A percentile compares a stretch with the other conserved stretches of the same genome.
These are phyloP conservation scores for Brassica cretica DNA, from an alignment of 345 rosid species.

Conservation along the genomic window DNA sequence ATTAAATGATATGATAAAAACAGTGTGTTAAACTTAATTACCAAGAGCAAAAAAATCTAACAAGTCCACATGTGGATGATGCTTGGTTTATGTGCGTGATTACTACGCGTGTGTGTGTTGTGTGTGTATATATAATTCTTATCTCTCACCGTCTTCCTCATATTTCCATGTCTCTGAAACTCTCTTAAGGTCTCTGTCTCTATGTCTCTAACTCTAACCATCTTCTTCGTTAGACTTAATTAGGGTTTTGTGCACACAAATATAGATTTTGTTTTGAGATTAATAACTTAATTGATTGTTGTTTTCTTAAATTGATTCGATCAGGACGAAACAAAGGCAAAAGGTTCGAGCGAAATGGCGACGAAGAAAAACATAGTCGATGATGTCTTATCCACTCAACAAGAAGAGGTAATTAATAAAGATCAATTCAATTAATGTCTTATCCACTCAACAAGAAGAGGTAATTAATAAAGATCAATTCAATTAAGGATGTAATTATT, in stretches of 20 bases:
- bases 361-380: constrained; percentile 52
- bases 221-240: not conserved
- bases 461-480: constrained; percentile 31
- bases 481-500: not conserved
- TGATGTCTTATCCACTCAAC: constrained; percentile 42
- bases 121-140: not conserved
- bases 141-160: not conserved
- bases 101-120: not conserved
- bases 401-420: constrained; percentile 44
- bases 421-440: not conserved
- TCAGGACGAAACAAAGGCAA: not conserved
- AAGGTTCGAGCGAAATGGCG: constrained; percentile 37
- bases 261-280: not conserved
- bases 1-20: not conserved
- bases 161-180: not conserved
- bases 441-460: constrained; percentile 46
- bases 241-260: not conserved
- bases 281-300: not conserved
- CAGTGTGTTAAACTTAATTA: not conserved
- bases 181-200: not conserved
- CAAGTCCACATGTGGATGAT: not conserved
- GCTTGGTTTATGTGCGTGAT: not conserved
- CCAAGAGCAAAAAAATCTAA: not conserved
- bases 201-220: not conserved
- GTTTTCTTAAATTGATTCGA: constrained; percentile 7